phyloP scores from a whole-genome alignment of 208 protist species.

The Acanthamoeba castellanii region DNA sequence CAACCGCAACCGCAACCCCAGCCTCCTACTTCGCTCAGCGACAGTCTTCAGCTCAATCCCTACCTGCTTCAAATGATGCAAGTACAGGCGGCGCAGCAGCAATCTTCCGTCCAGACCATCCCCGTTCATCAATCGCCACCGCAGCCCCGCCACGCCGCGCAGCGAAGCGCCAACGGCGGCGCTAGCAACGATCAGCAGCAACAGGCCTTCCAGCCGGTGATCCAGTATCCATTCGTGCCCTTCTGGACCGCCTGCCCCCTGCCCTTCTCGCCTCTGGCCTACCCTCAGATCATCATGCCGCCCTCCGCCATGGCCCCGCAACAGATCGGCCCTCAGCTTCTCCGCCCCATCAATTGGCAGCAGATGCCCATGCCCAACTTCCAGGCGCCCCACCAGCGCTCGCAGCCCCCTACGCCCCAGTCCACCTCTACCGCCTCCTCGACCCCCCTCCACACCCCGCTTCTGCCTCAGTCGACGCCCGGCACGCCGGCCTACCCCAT shows the following conservation, averaged over 20 bases:
- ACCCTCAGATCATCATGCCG: constrained; percentile 64
- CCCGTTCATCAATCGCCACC: constrained; percentile 9
- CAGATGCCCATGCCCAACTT: constrained; percentile 31
- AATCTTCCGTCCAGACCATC: background rate
- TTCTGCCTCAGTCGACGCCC: background rate
- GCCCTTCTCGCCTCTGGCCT: constrained; percentile 64
- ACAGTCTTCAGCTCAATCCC: constrained; percentile 42
- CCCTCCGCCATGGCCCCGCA: constrained; percentile 12
- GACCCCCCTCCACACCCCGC: background rate
- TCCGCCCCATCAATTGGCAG: constrained; percentile 47
- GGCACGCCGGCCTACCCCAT: constrained; percentile 12
- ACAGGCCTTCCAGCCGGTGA: constrained; percentile 27
- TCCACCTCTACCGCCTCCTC: background rate
- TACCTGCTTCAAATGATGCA: constrained; percentile 31
- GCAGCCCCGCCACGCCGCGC: background rate
- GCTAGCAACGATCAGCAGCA: background rate
- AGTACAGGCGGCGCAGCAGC: background rate
- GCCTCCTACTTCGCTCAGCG: background rate
- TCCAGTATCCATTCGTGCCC: constrained; percentile 57
- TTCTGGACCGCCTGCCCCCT: constrained; percentile 62
- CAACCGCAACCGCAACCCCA: background rate
- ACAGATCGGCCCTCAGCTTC: constrained; percentile 49
- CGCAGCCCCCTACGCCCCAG: background rate
- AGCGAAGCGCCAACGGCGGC: background rate
- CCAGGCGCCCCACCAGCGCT: background rate